phyloP scores from a whole-genome alignment of 1,284 basidiomycete species.

The Amylostereum chailletii region DNA sequence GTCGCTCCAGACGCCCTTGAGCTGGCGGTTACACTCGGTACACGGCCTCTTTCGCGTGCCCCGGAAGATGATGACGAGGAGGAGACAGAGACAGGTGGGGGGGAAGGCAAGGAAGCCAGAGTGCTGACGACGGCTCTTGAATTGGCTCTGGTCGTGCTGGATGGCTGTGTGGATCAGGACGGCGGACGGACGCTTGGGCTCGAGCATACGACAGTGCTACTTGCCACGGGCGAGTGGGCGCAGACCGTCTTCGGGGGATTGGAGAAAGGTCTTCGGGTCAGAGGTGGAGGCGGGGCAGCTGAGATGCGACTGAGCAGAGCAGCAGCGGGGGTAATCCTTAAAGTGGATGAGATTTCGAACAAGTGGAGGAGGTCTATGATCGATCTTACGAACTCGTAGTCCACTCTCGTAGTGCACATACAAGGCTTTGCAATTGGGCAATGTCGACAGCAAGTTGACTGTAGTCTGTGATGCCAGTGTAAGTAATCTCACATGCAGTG shows the following conservation, averaged over 20 bases:
- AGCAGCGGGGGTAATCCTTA: slow-evolving; percentile 74
- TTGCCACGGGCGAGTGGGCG: slow-evolving; percentile 79
- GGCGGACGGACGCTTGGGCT: slow-evolving; percentile 67
- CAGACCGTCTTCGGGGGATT: slow-evolving; percentile 55
- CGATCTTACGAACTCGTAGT: slow-evolving; percentile 16
- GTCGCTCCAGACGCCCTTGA: slow-evolving; percentile 78
- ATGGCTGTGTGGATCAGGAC: slow-evolving; percentile 70
- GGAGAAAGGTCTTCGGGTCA: slow-evolving; percentile 54
- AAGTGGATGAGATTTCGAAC: slow-evolving; percentile 68
- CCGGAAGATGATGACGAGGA: slow-evolving; percentile 35
- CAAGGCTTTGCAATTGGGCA: too few relatives aligned
- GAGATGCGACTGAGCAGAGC: slow-evolving; percentile 54
- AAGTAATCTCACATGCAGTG: background rate
- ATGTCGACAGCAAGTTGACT: too few relatives aligned
- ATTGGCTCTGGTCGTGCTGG: slow-evolving; percentile 68
- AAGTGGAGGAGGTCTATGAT: slow-evolving; percentile 73
- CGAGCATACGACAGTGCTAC: slow-evolving; percentile 64
- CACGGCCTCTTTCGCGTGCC: slow-evolving; percentile 45
- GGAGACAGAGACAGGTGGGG: slow-evolving; percentile 15
- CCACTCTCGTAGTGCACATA: too few relatives aligned
- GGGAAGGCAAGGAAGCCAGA: slow-evolving; percentile 45
- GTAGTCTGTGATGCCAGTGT: too few relatives aligned
- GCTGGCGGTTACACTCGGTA: slow-evolving; percentile 72
- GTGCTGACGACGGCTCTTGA: slow-evolving; percentile 72
- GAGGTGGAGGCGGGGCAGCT: slow-evolving; percentile 59